Conservation (phyloP, 768 basidiomycete species). For the Phallus indusiatus region DNA sequence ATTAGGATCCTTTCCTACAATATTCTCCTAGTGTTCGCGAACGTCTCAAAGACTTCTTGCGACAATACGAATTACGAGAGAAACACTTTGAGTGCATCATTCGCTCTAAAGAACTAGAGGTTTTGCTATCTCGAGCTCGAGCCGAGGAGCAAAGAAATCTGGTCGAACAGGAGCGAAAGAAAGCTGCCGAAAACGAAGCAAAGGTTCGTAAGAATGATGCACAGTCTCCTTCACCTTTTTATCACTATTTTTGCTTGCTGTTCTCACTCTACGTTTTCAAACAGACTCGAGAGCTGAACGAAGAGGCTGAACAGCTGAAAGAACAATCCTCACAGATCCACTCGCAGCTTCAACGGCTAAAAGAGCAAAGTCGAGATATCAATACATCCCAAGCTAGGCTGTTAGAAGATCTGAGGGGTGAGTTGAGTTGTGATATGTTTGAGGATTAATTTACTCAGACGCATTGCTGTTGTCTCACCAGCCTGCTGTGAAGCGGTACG, state of each 20-base stretch:
- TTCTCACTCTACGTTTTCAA: neutral
- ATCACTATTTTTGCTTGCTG: too few relatives aligned
- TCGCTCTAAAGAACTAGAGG: constrained; percentile 86
- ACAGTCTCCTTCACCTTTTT: neutral
- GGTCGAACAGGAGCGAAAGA: constrained; percentile 55
- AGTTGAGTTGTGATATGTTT: neutral
- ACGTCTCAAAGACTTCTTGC: constrained; percentile 77
- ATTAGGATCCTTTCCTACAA: neutral
- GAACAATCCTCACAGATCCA: constrained; percentile 40
- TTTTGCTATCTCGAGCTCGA: constrained; percentile 76
- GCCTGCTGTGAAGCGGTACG: constrained; percentile 83
- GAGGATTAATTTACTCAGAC: neutral
- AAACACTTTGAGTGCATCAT: constrained; percentile 89
- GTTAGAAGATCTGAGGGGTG: constrained; percentile 8
- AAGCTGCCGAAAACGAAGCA: constrained; percentile 59
- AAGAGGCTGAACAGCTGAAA: constrained; percentile 67
- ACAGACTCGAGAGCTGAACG: constrained; percentile 39
- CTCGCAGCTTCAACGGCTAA: constrained; percentile 66
- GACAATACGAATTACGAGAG: constrained; percentile 84
- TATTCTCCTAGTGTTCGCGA: constrained; percentile 55
- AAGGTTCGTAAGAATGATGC: constrained; percentile 45
- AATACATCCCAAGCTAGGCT: constrained; percentile 8
- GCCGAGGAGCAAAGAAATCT: constrained; percentile 82
- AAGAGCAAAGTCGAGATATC: constrained; percentile 43
- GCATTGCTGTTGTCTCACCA: neutral